These are phyloP conservation scores for Cladosporium phlei DNA, from an alignment of 2,329 filamentous ascomycete species.

Conservation along the genomic window DNA sequence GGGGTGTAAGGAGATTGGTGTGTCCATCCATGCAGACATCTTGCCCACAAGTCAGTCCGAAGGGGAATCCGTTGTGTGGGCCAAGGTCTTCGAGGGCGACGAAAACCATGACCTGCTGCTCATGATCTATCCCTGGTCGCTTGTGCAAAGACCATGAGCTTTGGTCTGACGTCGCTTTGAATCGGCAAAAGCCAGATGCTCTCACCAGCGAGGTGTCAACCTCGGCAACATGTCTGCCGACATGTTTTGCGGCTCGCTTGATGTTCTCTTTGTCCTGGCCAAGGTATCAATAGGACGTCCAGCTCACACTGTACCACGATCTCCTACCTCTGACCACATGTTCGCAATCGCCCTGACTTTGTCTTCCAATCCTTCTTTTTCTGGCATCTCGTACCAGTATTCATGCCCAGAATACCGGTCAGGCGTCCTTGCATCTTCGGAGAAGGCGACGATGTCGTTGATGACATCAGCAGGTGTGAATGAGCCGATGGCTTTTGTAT, in stretches of 20 bases:
- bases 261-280: neutral
- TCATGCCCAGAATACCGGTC: neutral
- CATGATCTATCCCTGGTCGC: neutral
- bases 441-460: neutral
- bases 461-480: neutral
- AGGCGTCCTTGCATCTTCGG: neutral
- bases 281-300: neutral
- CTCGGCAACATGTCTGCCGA: neutral
- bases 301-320: neutral
- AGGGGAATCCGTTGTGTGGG: too few relatives aligned
- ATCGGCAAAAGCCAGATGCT: neutral
- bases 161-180: neutral
- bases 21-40: too few relatives aligned
- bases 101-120: neutral
- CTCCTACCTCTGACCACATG: slow-evolving; percentile 5
- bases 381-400: slow-evolving; percentile 4
- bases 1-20: too few relatives aligned
- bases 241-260: slow-evolving; percentile 1
- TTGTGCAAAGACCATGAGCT: slow-evolving; percentile 1
- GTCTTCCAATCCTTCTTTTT: neutral
- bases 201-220: neutral
- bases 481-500: neutral
- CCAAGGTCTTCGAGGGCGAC: too few relatives aligned
- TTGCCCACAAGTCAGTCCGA: too few relatives aligned
- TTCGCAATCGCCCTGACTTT: neutral